Percentiles rank a stretch among this genome's conserved stretches.
These are phyloP conservation scores for Lepidopterella palustris DNA, from an alignment of 495 filamentous ascomycete genomes.

Conservation along the genomic window DNA sequence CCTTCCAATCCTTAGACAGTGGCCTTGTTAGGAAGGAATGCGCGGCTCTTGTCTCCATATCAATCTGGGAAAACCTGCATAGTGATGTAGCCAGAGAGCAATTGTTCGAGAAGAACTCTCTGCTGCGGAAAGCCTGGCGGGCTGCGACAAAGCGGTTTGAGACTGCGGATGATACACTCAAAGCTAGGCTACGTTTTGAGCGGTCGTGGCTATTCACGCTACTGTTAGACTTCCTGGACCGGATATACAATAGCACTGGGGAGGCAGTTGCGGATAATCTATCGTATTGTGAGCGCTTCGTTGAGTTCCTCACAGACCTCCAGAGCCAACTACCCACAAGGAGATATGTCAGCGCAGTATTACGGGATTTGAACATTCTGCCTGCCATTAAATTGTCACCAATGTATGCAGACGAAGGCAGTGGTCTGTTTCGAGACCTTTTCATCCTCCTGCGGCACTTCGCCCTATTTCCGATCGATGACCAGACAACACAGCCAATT, in stretches of 20 bases:
- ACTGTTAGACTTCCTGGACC: constrained; percentile 71
- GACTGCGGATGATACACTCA: constrained; percentile 69
- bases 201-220: constrained; percentile 89
- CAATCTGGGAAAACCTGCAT: constrained; percentile 89
- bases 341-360: constrained; percentile 83
- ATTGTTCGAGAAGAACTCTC: constrained; percentile 59
- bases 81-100: constrained; percentile 60
- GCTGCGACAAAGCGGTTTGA: constrained; percentile 82
- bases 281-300: constrained; percentile 82
- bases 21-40: constrained; percentile 88
- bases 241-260: constrained; percentile 55
- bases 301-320: constrained; percentile 86
- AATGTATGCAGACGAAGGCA: constrained; percentile 64
- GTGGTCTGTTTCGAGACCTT: constrained; percentile 76
- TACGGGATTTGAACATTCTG: constrained; percentile 87
- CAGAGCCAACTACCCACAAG: constrained; percentile 91
- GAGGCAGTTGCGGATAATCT: constrained; percentile 49
- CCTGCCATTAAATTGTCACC: constrained; percentile 75
- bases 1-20: constrained; percentile 92
- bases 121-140: constrained; percentile 84
- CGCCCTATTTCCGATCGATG: constrained; percentile 81
- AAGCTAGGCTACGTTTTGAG: constrained; percentile 81
- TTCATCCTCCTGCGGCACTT: constrained; percentile 75
- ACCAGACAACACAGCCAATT: constrained; percentile 74
- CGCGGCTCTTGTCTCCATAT: constrained; percentile 88